These are phyloP conservation scores for Scutellaria baicalensis DNA, from an alignment of 257 asterid species.

Conservation along the genomic window DNA sequence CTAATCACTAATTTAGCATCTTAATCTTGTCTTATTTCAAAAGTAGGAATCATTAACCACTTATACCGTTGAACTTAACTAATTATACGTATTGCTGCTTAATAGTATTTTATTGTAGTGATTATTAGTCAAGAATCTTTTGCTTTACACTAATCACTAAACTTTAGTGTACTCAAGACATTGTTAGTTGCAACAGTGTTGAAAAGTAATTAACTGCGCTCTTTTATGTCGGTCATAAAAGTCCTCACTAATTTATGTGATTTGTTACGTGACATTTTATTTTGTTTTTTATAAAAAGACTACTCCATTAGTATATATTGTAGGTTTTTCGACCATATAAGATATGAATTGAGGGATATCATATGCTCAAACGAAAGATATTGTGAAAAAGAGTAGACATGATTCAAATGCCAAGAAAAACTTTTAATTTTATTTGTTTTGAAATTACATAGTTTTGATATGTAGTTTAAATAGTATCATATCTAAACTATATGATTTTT, in stretches of 20 bases:
- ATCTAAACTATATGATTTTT: too few relatives aligned
- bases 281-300: too few relatives aligned
- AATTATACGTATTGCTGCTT: neutral
- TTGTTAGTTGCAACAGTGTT: slow-evolving; percentile 5
- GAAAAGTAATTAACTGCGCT: slow-evolving; percentile 3
- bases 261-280: too few relatives aligned
- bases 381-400: too few relatives aligned
- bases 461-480: too few relatives aligned
- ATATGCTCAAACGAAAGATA: too few relatives aligned
- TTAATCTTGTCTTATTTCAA: slow-evolving; percentile 8
- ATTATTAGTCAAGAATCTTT: neutral
- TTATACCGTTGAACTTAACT: neutral
- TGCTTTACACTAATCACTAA: neutral
- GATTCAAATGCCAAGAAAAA: too few relatives aligned
- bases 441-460: too few relatives aligned
- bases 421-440: too few relatives aligned
- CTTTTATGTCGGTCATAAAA: slow-evolving; percentile 10
- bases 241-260: slow-evolving; percentile 16
- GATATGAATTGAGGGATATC: too few relatives aligned
- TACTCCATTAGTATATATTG: too few relatives aligned
- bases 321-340: too few relatives aligned
- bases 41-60: slow-evolving; percentile 12
- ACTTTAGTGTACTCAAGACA: neutral
- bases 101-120: neutral
- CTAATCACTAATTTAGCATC: slow-evolving; percentile 6